Percentiles rank a stretch among this genome's conserved stretches.
phyloP scores from a whole-genome alignment of 176 grass and related monocot species.

The Eremochloa ophiuroides region DNA sequence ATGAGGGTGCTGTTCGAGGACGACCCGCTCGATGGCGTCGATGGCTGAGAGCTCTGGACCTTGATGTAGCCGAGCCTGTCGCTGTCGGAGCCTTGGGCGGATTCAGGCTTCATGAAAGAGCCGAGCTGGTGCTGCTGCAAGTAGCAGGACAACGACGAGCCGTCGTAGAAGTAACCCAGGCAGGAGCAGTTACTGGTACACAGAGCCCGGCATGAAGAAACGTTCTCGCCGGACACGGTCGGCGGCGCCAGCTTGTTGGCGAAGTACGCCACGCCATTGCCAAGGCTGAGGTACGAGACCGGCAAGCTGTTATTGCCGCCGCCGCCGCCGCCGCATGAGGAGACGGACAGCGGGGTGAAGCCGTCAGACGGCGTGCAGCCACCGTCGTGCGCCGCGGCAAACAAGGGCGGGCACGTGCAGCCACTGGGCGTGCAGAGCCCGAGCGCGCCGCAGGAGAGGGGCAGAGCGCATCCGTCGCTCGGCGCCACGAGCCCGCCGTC shows the following conservation, averaged over 20 bases:
- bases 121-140: slow-evolving; percentile 47
- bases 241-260: slow-evolving; percentile 51
- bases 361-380: slow-evolving; percentile 54
- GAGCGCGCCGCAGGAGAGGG: slow-evolving; percentile 58
- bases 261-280: slow-evolving; percentile 47
- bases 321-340: not conserved
- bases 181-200: slow-evolving; percentile 68
- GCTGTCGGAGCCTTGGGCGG: not conserved
- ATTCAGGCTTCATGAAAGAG: slow-evolving; percentile 36
- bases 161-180: slow-evolving; percentile 71
- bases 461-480: slow-evolving; percentile 42
- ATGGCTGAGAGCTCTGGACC: slow-evolving; percentile 11
- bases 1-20: slow-evolving; percentile 38
- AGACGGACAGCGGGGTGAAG: slow-evolving; percentile 13
- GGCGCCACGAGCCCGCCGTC: slow-evolving; percentile 40
- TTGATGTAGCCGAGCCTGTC: slow-evolving; percentile 46
- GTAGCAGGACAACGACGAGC: slow-evolving; percentile 52
- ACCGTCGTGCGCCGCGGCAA: slow-evolving; percentile 33
- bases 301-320: not conserved
- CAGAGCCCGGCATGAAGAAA: slow-evolving; percentile 41
- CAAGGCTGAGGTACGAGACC: slow-evolving; percentile 40
- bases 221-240: slow-evolving; percentile 21
- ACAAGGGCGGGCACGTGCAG: slow-evolving; percentile 53
- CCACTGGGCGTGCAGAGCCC: slow-evolving; percentile 45
- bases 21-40: slow-evolving; percentile 9